These are phyloP conservation scores for Camellia sinensis DNA, from an alignment of 148 eudicot species.

Conservation along the genomic window DNA sequence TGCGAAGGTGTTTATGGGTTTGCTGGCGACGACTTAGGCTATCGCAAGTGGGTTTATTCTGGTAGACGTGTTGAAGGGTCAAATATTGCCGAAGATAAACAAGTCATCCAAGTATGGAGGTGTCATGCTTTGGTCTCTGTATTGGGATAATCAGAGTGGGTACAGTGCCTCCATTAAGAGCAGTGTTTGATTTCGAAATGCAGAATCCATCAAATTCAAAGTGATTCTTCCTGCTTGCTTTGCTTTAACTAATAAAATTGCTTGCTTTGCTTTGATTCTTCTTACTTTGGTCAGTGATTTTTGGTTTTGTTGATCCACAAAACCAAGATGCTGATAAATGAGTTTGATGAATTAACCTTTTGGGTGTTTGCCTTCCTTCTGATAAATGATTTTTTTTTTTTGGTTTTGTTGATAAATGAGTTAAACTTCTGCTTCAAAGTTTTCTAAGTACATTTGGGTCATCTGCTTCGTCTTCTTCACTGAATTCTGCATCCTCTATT, in stretches of 20 bases:
- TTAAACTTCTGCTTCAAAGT: too few species aligned
- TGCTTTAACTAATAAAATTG: background rate
- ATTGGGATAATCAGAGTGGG: constrained; percentile 68
- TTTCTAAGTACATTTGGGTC: too few species aligned
- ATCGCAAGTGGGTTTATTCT: constrained; percentile 81
- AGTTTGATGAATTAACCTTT: too few species aligned
- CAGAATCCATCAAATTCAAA: background rate
- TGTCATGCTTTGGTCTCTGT: constrained; percentile 88
- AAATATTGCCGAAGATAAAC: constrained; percentile 62
- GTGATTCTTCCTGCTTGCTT: background rate
- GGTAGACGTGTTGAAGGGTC: constrained; percentile 38
- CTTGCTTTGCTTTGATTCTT: too few species aligned
- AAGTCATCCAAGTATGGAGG: constrained; percentile 73
- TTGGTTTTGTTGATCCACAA: too few species aligned
- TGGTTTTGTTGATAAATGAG: too few species aligned
- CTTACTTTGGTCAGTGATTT: too few species aligned
- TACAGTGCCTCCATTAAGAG: constrained; percentile 50
- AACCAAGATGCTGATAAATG: too few species aligned
- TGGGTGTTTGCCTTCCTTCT: too few species aligned
- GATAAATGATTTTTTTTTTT: too few species aligned
- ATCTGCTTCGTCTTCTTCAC: too few species aligned
- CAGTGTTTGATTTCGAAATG: constrained; percentile 39
- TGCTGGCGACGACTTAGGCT: constrained; percentile 71
- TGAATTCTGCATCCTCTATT: too few species aligned
- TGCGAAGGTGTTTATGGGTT: constrained; percentile 57